These are phyloP conservation scores for Trichoderma parareesei DNA, from an alignment of 495 filamentous ascomycete species.

Conservation along the genomic window DNA sequence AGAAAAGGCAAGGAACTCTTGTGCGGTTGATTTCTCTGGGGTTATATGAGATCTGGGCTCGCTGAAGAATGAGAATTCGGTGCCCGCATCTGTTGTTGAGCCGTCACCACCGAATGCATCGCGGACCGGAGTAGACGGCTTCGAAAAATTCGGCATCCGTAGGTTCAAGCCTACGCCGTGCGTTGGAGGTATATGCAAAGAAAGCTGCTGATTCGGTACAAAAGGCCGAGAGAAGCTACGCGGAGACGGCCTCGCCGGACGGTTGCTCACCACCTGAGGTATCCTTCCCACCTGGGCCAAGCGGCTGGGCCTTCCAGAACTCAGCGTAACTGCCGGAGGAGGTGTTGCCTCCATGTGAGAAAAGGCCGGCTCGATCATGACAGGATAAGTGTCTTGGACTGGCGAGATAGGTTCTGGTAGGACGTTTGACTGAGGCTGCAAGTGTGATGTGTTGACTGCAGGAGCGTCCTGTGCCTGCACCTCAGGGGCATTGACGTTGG, in stretches of 20 bases:
- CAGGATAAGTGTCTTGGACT: neutral
- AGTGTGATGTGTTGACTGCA: neutral
- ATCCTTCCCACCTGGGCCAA: conserved; percentile 85
- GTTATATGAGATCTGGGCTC: conserved; percentile 19
- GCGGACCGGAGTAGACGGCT: conserved; percentile 29
- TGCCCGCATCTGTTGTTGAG: conserved; percentile 15
- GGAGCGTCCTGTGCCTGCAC: neutral
- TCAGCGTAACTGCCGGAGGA: conserved; percentile 12
- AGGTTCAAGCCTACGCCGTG: neutral
- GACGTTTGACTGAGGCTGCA: neutral
- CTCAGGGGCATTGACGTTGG: neutral
- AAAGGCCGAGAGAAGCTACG: conserved; percentile 77
- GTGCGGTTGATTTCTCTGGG: conserved; percentile 25
- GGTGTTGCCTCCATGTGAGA: neutral
- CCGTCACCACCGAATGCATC: conserved; percentile 24
- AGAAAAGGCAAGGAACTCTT: conserved; percentile 65
- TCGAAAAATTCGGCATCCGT: neutral
- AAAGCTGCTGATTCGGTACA: neutral
- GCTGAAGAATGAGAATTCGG: conserved; percentile 15
- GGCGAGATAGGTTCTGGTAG: neutral
- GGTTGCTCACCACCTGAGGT: conserved; percentile 73
- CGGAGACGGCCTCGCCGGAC: conserved; percentile 59
- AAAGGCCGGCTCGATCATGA: neutral
- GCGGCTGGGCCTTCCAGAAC: conserved; percentile 31
- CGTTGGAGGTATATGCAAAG: conserved; percentile 29